Base-by-base conservation (phyloP, 441 rosid species). In the Pelargonium australe region DNA sequence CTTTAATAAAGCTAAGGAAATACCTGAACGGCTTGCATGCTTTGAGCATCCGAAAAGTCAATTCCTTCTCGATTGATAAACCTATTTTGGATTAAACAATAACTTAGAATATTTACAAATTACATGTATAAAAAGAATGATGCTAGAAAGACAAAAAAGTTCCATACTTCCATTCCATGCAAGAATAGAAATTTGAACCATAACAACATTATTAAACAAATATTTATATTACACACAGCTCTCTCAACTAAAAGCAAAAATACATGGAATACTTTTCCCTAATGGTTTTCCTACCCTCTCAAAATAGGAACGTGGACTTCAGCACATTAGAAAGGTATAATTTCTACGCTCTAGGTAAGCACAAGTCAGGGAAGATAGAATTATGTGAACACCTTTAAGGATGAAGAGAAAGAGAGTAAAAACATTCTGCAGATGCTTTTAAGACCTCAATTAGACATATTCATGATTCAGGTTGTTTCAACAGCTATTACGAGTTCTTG, bases 1-100 rank as follows among this genome's bases (percentile, higher is more conserved):
- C 43, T 61, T 9, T 64, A 64, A 65, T 43, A 64, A 9, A 12
- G 37, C 53, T 58, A 70, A 40, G 75, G 74, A 23, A 62, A 25
- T 82, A 92, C 97, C 98, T 92, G 99, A 71, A 89, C 77, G 31
- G 99, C 89, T 82, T 90, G 96, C 92, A 85, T 95, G 72, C 81
- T 83, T 83, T 92, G 92, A 67, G 86, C 96, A 83, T 95, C 98
- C 1, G 94, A 91, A 90, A 95, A 91, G 81, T 95, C 97, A 68
- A 91, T 86, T 64, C 91, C 97, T 37, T 87, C 97, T 17, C 96
- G 86, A 79, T 91, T 90, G 76, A 85, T 80, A 76, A 95, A 92
- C 84, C 99, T 91, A 74, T 65, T 58, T 67, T 69, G 76, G 19
- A 77, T 41, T 44, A 44, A 10, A 31, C 60, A 53, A n/a, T 53